These are phyloP conservation scores for Aphanomyces stellatus DNA, from an alignment of 352 stramenopile genomes.

Conservation along the genomic window DNA sequence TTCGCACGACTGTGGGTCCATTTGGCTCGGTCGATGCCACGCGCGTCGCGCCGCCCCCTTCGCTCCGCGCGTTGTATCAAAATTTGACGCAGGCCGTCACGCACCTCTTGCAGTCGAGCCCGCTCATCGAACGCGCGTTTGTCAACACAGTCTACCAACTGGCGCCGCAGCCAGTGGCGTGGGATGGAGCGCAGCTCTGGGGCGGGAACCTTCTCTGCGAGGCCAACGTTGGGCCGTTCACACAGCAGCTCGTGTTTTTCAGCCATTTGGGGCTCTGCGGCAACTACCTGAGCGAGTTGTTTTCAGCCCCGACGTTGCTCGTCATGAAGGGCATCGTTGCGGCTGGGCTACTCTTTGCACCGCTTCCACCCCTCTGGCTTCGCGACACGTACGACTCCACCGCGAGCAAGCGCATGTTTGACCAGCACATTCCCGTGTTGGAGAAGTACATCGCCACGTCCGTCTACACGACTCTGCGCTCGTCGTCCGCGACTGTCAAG, in stretches of 20 bases:
- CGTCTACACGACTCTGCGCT: background rate
- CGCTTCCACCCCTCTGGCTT: too few relatives aligned
- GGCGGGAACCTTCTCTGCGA: background rate
- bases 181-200: background rate
- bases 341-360: too few relatives aligned
- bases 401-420: too few relatives aligned
- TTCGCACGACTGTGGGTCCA: background rate
- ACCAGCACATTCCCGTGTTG: too few relatives aligned
- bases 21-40: conserved; percentile 8
- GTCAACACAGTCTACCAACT: background rate
- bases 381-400: too few relatives aligned
- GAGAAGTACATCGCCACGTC: too few relatives aligned
- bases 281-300: background rate
- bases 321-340: too few relatives aligned
- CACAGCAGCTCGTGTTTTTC: background rate
- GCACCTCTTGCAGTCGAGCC: background rate
- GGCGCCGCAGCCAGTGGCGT: background rate
- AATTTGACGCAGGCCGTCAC: background rate
- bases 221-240: background rate
- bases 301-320: too few relatives aligned
- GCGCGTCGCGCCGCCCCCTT: background rate
- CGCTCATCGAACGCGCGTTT: background rate
- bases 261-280: background rate
- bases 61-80: background rate
- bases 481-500: background rate